phyloP scores from a whole-genome alignment of 2,329 filamentous ascomycete genomes.

The Ophiobolus disseminans region DNA sequence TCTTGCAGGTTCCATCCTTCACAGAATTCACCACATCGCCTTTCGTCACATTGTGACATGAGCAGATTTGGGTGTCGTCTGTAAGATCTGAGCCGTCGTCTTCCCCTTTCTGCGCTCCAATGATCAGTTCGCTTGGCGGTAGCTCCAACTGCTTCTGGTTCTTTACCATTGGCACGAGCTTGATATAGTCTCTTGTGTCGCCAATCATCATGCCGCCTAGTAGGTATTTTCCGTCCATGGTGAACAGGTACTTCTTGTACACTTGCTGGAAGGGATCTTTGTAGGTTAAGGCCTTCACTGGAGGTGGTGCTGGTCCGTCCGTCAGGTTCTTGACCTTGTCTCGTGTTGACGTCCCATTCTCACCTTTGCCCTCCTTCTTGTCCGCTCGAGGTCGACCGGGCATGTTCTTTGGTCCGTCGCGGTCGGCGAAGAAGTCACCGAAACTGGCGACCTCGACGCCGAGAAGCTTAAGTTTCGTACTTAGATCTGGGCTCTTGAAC shows the following conservation, averaged over 20 bases:
- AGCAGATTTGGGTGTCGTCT: constrained; percentile 89
- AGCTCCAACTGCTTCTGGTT: constrained; percentile 79
- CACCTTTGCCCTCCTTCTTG: constrained; percentile 53
- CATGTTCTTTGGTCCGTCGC: constrained; percentile 79
- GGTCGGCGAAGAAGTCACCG: constrained; percentile 90
- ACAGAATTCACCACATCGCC: constrained; percentile 75
- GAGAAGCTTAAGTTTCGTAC: constrained; percentile 88
- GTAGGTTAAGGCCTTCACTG: constrained; percentile 85
- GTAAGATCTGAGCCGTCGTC: constrained; percentile 80
- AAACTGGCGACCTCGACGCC: constrained; percentile 93
- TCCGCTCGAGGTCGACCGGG: constrained; percentile 63
- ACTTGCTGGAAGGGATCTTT: constrained; percentile 86
- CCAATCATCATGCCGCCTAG: constrained; percentile 98
- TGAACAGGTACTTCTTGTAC: constrained; percentile 95
- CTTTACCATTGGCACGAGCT: constrained; percentile 86
- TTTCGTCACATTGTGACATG: constrained; percentile 91
- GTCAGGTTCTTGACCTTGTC: constrained; percentile 61
- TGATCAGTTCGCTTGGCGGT: constrained; percentile 80
- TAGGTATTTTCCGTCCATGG: constrained; percentile 85
- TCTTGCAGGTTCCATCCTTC: constrained; percentile 81
- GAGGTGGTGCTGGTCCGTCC: constrained; percentile 62
- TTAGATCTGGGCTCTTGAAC: constrained; percentile 85
- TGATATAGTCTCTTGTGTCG: constrained; percentile 88
- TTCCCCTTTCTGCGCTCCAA: constrained; percentile 76
- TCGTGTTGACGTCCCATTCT: constrained; percentile 38